Conservation (phyloP, 164 flowering plant species). For the Vitis cinerea region DNA sequence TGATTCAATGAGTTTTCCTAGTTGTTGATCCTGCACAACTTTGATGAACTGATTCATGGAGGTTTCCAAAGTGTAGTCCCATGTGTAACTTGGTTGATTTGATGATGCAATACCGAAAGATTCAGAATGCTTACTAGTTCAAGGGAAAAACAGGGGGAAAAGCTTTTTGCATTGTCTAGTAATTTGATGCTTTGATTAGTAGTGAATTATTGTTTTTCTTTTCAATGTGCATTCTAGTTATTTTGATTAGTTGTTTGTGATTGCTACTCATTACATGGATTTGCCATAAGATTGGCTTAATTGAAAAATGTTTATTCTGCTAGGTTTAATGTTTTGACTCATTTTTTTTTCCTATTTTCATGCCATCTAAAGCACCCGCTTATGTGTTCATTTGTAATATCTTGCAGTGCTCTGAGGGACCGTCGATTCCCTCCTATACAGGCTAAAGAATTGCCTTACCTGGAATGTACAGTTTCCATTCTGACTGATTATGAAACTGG, state of each 20-base stretch:
- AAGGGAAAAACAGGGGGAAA: too few species aligned
- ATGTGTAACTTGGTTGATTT: too few species aligned
- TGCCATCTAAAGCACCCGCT: slow-evolving; percentile 1
- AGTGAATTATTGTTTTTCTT: too few species aligned
- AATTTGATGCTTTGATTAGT: too few species aligned
- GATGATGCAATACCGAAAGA: too few species aligned
- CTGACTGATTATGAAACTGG: slow-evolving; percentile 86
- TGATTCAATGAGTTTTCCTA: too few species aligned
- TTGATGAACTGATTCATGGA: too few species aligned
- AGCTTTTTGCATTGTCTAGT: too few species aligned
- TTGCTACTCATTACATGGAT: background rate
- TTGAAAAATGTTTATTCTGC: background rate
- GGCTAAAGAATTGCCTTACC: slow-evolving; percentile 81
- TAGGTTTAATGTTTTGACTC: background rate
- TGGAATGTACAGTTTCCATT: slow-evolving; percentile 95
- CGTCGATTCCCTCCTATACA: slow-evolving; percentile 94
- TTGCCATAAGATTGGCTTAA: background rate
- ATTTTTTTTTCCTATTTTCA: background rate
- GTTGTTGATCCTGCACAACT: too few species aligned
- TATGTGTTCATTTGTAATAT: slow-evolving; percentile 10
- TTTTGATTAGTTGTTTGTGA: background rate
- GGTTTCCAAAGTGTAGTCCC: too few species aligned
- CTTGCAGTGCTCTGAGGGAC: slow-evolving; percentile 87
- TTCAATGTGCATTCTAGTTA: too few species aligned
- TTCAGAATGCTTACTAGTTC: too few species aligned